Base-by-base conservation (phyloP, 257 asterid genomes). In the Nicotiana knightiana region DNA sequence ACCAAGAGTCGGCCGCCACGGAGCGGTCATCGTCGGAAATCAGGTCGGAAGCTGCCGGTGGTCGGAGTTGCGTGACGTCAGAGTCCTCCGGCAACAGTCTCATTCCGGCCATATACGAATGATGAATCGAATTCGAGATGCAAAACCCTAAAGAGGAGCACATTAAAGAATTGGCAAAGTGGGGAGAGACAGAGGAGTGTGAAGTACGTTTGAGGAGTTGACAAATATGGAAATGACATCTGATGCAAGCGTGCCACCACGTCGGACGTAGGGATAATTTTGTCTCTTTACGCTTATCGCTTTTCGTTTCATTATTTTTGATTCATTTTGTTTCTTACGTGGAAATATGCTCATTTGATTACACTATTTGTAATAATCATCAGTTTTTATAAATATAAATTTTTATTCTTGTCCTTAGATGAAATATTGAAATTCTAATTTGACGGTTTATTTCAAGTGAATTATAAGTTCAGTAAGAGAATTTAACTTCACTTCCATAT, bases 11-110 rank as follows among this genome's bases (percentile, higher is more conserved):
- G 4, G 98, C 98, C 67, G 98, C 97, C 13, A 94, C 86, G 13
- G 98, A 96, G 76, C 98, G 98, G 83, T 96, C 98, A 79, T 96
- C 99, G 84, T 96, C 98, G 53, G 99, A 96, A 82, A 96, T 91
- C 87, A 94, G 93, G 88, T 96, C 99, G 35, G 87, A 83, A 64
- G 95, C 85, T 17, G 95, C 85, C 54, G 90, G 86, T 84, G 90
- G 92, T 39, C 99, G 89, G 61, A 89, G 87, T 85, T 91, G 97
- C n/a, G 95, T 75, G 17, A 83, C 88, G 82, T 96, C 97, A 43
- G 96, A 84, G 30, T 94, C 99, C 70, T 93, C 98, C 85, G 93
- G 94, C 61, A 90, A 90, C 77, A 93, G 86, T 82, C 88, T 94
- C 82, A 94, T 94, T 81, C 97, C 99, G 86, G 97, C 99, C 99